phyloP scores from a whole-genome alignment of 192 early-diverging fungal species.

The Backusella mclennaniae region DNA sequence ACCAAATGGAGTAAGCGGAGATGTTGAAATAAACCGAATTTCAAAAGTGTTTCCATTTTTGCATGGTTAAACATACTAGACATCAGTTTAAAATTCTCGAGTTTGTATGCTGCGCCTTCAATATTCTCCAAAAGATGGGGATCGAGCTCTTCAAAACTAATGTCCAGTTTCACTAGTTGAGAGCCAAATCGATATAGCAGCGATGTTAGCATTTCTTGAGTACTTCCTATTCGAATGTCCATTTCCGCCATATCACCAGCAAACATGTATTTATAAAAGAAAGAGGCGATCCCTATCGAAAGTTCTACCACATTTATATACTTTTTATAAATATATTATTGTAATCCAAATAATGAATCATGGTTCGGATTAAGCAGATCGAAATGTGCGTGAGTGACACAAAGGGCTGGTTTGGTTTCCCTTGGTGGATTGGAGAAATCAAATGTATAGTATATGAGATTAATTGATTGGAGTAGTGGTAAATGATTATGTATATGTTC shows the following conservation, averaged over 20 bases:
- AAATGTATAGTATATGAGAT: neutral
- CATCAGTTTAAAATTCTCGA: no score
- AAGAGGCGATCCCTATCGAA: no score
- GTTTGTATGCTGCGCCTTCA: no score
- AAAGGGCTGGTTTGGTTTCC: neutral
- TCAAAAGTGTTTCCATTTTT: no score
- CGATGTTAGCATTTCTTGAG: no score
- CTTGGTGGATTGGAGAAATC: neutral
- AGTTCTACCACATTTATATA: neutral
- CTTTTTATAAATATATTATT: neutral
- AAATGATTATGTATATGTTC: neutral
- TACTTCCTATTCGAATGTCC: neutral
- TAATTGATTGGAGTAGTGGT: neutral
- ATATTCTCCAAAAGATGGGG: no score
- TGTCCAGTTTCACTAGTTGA: no score
- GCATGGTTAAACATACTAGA: no score
- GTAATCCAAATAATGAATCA: neutral
- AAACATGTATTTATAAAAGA: neutral
- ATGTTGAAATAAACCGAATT: no score
- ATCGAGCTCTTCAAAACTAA: no score
- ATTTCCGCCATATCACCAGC: neutral
- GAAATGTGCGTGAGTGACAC: neutral
- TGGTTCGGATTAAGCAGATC: neutral
- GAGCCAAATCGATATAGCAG: no score
- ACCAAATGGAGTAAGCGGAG: no score